These are phyloP conservation scores for Puccinia coronata DNA, from an alignment of 1,284 basidiomycete genomes.

Conservation along the genomic window DNA sequence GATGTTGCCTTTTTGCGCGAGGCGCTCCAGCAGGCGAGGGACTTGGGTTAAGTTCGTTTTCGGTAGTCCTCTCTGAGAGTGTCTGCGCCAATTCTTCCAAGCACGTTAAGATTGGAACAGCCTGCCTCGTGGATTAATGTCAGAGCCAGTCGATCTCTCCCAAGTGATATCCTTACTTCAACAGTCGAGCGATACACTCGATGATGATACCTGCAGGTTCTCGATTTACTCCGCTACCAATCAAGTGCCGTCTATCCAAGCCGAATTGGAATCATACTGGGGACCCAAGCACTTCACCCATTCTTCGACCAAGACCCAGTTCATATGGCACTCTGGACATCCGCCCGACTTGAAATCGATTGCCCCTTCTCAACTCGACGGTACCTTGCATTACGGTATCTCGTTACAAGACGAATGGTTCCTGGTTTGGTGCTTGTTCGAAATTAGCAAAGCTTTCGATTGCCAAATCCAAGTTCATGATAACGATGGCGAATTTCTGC, in stretches of 20 bases:
- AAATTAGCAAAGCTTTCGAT: conserved; percentile 75
- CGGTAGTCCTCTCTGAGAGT: too few species aligned
- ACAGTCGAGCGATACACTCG: not conserved
- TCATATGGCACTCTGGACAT: conserved; percentile 44
- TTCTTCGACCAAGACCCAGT: conserved; percentile 22
- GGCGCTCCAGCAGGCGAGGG: too few species aligned
- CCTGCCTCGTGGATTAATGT: not conserved
- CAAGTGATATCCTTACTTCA: conserved; percentile 2
- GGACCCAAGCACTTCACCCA: conserved; percentile 2
- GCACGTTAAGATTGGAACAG: not conserved
- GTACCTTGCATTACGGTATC: conserved; percentile 65
- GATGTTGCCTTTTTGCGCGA: too few species aligned
- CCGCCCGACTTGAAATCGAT: conserved; percentile 1
- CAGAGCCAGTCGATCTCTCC: not conserved
- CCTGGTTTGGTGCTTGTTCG: conserved; percentile 78
- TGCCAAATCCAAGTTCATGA: conserved; percentile 69
- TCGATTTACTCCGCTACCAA: conserved; percentile 20
- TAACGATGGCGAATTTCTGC: conserved; percentile 90
- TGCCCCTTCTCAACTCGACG: not conserved
- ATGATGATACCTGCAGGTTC: conserved; percentile 30
- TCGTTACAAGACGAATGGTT: conserved; percentile 96
- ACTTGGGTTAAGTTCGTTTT: too few species aligned
- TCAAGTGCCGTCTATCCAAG: conserved; percentile 23
- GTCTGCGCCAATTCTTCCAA: too few species aligned
- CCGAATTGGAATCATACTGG: conserved; percentile 24